Base-by-base conservation (phyloP, 176 grass and related monocot genomes). In the Poa pratensis region DNA sequence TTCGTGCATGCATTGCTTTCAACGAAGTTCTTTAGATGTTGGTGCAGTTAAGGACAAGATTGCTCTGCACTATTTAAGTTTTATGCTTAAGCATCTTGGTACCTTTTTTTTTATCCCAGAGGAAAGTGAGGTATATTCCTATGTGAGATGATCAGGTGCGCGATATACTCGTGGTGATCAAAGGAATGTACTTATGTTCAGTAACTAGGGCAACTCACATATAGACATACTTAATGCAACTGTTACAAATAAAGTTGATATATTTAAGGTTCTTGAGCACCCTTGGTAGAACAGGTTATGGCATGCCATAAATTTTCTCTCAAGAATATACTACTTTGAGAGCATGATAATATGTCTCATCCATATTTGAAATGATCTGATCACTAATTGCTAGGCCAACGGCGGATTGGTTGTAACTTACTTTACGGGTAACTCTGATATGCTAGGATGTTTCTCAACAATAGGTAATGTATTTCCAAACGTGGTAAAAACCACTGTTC, bases 261-360 rank as follows among this genome's bases (percentile, higher is more conserved):
- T 28, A 28, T 24, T 74, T 50, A 50, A 49, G 1, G 3, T 74
- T 74, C 46, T 74, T 51, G 62, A 28, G 6, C 16, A 74, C 15
- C 71, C 3, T 4, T 74, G 45, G 50, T 50, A 18, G 45, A 74
- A 28, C 15, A 0, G 23, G 15, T 74, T 74, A 51, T 1, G 24
- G 16, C 23, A 28, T 74, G 45, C 71, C 45, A 17, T 74, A 74
- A 74, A 50, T 74, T 65, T 16, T 74, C 70, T 73, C 71, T 50
- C 45, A 30, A 30, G 71, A 74, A 74, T 28, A 74, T 51, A 74
- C 14, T 18, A 28, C 71, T 74, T 74, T 14, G 71, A 74, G 45
- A 74, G 45, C 45, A 74, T 0, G 22, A 48, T 73, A 49, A 51
- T 74, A 50, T 51, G 24, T 73, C 24, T 24, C 71, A 27, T 74